Evolutionary conservation across 257 asterid genomes (phyloP), one percentile per base, ranked within the genome.

Genomic region (Gentiana straminea): DNA sequence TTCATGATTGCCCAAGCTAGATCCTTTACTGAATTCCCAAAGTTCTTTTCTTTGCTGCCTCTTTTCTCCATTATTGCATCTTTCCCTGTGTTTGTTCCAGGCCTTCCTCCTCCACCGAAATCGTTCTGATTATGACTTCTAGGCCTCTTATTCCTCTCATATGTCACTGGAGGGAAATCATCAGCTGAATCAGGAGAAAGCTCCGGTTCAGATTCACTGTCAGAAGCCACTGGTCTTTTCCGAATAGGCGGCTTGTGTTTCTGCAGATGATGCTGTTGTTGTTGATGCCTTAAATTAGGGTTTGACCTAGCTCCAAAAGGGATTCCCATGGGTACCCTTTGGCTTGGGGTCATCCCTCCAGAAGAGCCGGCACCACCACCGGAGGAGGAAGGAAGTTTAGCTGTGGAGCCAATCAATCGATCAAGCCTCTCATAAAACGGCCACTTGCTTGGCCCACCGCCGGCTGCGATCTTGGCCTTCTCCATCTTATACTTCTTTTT

Each of bases 401-500:
- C 68, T 0, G 83, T 63, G 5, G 82, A 79, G 3, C 94, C 95
- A 46, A 86, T 81, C 77, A 89, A 70, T 61, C 64, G 69, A 56
- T 83, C 92, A 5, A 89, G 84, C 68, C 64, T 77, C 35, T 74
- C 70, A 36, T 52, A 89, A 37, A 85, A 83, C 2, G 81, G 79
- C 97, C 97, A 89, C 68, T 58, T 81, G 55, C 90, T 81, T 1
- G 86, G 81, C 0, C 80, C 87, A 49, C 74, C 81, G 4, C 78
- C 78, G 4, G 86, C 50, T 7, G 71, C 70, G 63, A 86, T 81
- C 95, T 76, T 84, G 41, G 87, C 80, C 74, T 86, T 89, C 88
- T 89, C 97, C 35, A 57, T 57, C 81, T 89, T 89, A 60, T 80
- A 89, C 79, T 86, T 89, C 84, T 89, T 89, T 76, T 89, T 89